Base-by-base conservation (phyloP, 2,329 filamentous ascomycete species). In the Coniochaeta prunicola region DNA sequence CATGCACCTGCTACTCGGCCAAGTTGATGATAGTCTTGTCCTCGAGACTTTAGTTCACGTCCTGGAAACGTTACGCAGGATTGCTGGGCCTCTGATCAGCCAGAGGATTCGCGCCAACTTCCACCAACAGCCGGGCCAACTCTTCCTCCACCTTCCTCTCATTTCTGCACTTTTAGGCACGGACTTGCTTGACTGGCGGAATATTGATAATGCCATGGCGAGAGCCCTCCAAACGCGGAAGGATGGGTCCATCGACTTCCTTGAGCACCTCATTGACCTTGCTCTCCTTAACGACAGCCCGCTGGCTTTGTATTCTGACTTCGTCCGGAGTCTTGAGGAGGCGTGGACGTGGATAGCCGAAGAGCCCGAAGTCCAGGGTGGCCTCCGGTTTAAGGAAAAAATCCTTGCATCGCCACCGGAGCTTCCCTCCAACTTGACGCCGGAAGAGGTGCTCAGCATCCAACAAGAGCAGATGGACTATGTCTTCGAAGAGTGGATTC, bases 401-500 rank as follows among this genome's bases (percentile, higher is more conserved):
- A 82, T 76, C 19, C 64, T 77, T 42, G 72, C 74, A 45, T 74
- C 78, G 1, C 64, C 77, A 6, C 64, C 73, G 3, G 73, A 74
- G 38, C 70, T 74, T 8, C 62, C 70, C 61, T 70, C 77, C 56
- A 78, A 80, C 63, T 72, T 80, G 58, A 72, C 80, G 57, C 74
- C 79, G 31, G 84, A 81, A 24, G 83, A 87, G 59, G 80, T 84
- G 56, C 74, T 78, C 17, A 71, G 76, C 40, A 79, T 83, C 33
- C 87, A 87, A 64, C 85, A 87, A 62, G 91, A 96, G 62, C 91
- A 97, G 71, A 85, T 96, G 74, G 91, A 96, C 66, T 97, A 99
- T 69, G 82, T 97, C 21, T 97, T 99, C 68, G 92, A 93, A 48
- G 94, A 99, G 75, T 99, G 94, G 94, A 84, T 93, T 30, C 86